Evolutionary conservation across 495 filamentous ascomycete genomes (phyloP).

Genomic region (Pyrenula massariospora): DNA sequence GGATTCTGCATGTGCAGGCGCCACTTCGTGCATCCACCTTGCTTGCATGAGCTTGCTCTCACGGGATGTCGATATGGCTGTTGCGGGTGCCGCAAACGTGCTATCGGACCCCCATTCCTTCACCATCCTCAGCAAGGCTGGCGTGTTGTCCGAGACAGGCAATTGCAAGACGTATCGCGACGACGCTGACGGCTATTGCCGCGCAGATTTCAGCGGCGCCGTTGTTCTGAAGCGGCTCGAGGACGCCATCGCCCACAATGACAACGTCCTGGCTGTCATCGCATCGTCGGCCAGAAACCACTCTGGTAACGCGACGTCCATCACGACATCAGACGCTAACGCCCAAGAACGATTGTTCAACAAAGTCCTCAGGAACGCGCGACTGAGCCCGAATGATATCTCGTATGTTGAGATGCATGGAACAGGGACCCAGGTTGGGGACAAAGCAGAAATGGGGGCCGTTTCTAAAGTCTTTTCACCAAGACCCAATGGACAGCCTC

Average conservation of each 20-base stretch:
- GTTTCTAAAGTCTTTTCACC: constrained; percentile 8
- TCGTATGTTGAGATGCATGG: constrained; percentile 27
- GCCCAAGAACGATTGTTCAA: constrained; percentile 13
- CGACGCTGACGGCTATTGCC: constrained; percentile 26
- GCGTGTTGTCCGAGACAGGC: constrained; percentile 24
- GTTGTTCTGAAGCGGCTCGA: constrained; percentile 23
- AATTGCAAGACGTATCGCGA: constrained; percentile 31
- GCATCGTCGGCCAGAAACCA: constrained; percentile 17
- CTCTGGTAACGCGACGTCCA: constrained; percentile 20
- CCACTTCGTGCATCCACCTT: constrained; percentile 17
- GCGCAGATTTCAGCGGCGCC: constrained; percentile 20
- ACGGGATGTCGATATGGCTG: constrained; percentile 23
- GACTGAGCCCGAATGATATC: constrained; percentile 11
- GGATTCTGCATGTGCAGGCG: constrained; percentile 26
- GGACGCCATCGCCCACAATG: constrained; percentile 19
- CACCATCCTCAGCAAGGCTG: constrained; percentile 18
- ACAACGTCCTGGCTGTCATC: constrained; percentile 19
- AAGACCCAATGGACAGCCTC: constrained; percentile 1
- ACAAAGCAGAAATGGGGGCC: constrained; percentile 20
- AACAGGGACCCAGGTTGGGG: constrained; percentile 28
- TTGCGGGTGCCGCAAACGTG: constrained; percentile 29
- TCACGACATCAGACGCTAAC: constrained; percentile 20
- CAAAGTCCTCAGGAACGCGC: constrained; percentile 7
- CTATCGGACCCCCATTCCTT: constrained; percentile 20
- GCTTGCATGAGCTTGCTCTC: constrained; percentile 24